phyloP scores from a whole-genome alignment of 139 green algal species.

The Spirogloea muscicola region DNA sequence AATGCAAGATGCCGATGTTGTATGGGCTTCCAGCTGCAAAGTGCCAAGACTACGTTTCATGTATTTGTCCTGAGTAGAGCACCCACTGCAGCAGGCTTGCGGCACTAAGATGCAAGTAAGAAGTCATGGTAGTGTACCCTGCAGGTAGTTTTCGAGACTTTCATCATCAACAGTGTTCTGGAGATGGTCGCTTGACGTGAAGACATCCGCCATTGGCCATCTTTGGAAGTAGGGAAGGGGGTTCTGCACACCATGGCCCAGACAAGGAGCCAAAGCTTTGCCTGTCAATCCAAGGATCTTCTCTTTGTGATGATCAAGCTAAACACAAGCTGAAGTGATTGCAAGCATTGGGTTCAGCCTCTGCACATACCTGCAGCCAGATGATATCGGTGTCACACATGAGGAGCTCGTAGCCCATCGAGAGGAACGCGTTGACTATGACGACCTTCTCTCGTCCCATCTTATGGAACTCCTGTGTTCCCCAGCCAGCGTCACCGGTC shows the following conservation, averaged over 20 bases:
- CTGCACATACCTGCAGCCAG: conserved; percentile 66
- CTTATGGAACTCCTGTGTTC: conserved; percentile 78
- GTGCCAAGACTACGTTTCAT: not conserved
- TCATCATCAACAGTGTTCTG: not conserved
- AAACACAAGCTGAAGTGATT: no score
- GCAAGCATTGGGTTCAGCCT: no score
- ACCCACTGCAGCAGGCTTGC: not conserved
- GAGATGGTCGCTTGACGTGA: conserved; percentile 78
- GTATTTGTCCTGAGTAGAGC: not conserved
- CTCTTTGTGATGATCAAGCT: no score
- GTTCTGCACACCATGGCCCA: no score
- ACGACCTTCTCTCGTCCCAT: conserved; percentile 86
- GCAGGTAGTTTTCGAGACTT: not conserved
- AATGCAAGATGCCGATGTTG: conserved; percentile 73
- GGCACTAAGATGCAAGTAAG: not conserved
- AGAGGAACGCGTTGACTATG: conserved; percentile 71
- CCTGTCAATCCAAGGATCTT: no score
- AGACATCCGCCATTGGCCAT: conserved; percentile 65
- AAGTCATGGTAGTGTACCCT: not conserved
- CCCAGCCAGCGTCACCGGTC: conserved; percentile 86
- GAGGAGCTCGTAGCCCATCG: conserved; percentile 67
- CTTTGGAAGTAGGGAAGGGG: conserved; percentile 1
- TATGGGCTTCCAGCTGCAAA: not conserved
- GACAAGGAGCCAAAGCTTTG: no score
- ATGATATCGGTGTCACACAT: conserved; percentile 89